Base-by-base conservation (phyloP, 164 flowering plant species). In the Litsea cubeba region DNA sequence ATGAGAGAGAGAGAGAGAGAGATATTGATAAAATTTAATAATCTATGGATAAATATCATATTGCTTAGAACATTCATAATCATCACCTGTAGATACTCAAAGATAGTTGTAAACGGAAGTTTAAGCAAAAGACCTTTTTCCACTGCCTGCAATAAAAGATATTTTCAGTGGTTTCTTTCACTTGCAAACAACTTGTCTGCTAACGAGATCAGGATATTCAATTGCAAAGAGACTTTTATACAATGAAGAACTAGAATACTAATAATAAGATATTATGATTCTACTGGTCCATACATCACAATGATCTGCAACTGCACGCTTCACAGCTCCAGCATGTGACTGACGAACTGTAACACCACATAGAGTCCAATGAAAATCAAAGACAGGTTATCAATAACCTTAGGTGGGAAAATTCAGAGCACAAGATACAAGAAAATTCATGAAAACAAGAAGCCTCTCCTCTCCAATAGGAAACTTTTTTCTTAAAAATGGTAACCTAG, bases 1-100 rank as follows among this genome's bases (percentile, higher is more conserved):
- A 35, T 35, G 1, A 0, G 46, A 35, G 46, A 7, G 46, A 7
- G 46, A 35, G 46, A 35, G 46, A 35, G 46, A 35, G 46, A 35
- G 1, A 35, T 0, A 35, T 35, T 35, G 46, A 35, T 35, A 35
- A 35, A 35, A 35, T 7, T 35, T 35, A 35, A 35, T 35, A 35
- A 35, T 35, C 46, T 35, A 6, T 5, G 46, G 46, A 35, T 35
- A 35, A 35, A 5, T 35, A 35, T 35, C 46, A 5, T 5, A 35
- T 5, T 35, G 6, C 10, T 35, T 35, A 35, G 46, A 35, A 35
- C 46, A 35, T 35, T 35, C 7, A 35, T 35, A 54, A 54, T 54
- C 20, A 15, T 54, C 74, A 93, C 99, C 97, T 95, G 99, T 79
- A 95, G 95, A 85, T 92, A 91, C 77, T 95, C 97, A 79, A 89